These are phyloP conservation scores for Brassica balearica DNA, from an alignment of 441 rosid species.

Conservation along the genomic window DNA sequence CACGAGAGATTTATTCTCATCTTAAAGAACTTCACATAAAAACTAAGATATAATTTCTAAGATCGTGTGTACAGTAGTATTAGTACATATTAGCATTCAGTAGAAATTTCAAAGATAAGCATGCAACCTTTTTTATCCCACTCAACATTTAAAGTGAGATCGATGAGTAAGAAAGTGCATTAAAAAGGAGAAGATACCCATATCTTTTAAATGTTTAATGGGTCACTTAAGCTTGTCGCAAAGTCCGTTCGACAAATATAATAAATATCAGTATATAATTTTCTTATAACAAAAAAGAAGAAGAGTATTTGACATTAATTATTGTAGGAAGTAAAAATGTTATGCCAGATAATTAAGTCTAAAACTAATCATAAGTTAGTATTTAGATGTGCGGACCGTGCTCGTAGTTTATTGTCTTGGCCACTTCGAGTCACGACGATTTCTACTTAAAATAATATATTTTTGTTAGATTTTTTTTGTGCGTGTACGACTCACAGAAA, in stretches of 20 bases:
- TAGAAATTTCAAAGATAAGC: constrained; percentile 1
- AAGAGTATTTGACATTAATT: too few species aligned
- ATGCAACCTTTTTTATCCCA: constrained; percentile 17
- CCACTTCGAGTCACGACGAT: neutral
- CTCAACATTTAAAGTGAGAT: constrained; percentile 31
- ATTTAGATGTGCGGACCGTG: too few species aligned
- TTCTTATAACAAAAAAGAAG: too few species aligned
- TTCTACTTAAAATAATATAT: neutral
- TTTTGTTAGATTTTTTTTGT: too few species aligned
- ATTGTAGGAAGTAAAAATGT: too few species aligned
- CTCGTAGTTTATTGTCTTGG: neutral
- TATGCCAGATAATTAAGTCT: too few species aligned
- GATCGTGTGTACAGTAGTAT: neutral
- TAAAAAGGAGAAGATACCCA: constrained; percentile 31
- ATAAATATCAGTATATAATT: neutral
- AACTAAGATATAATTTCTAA: neutral
- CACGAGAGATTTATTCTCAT: neutral
- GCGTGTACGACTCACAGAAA: neutral
- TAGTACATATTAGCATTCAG: neutral
- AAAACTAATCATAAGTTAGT: too few species aligned
- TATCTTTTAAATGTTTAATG: constrained; percentile 26
- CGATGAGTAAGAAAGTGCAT: constrained; percentile 8
- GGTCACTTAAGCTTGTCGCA: constrained; percentile 36
- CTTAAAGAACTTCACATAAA: neutral
- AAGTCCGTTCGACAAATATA: constrained; percentile 13